Evolutionary conservation across 768 basidiomycete species (phyloP), one percentile per base, ranked within the genome.

Genomic region (Lactarius sanguifluus): DNA sequence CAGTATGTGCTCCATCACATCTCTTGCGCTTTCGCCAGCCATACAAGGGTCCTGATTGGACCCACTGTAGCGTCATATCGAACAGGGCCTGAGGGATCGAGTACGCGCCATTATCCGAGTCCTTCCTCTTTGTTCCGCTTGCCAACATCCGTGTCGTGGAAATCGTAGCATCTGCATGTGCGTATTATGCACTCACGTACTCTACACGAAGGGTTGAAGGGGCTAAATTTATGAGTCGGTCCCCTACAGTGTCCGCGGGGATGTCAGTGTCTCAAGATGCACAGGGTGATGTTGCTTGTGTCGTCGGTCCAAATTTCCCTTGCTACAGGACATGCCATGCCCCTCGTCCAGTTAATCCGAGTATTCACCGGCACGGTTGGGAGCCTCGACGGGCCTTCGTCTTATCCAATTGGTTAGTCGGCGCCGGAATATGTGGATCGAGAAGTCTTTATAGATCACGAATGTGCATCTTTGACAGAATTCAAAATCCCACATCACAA

Each of bases 81-180:
- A 38, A n/a, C 43, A n/a, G n/a, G n/a, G n/a, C n/a, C n/a, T n/a
- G n/a, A 66, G 65, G 65, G 15, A 66, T 66, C 7, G 57, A 66
- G 65, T 66, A 20, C 28, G 60, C 20, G 1, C 0, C 20, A 34
- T 20, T 57, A n/a, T 16, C 32, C 9, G 36, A 34, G 32, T 34
- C 9, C 32, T 30, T 30, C 10, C 2, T 30, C 3, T 30, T 30
- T 30, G 30, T 30, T 30, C 30, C 9, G 1, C n/a, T 18, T 47
- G 3, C 6, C 61, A 55, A 13, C 25, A 15, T 1, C 32, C 32
- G 32, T 9, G 1, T 34, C 30, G 8, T 56, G 32, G 5, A 23
- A 50, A 13, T 36, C 16, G 18, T 28, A 66, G 65, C 34, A 36
- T 66, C 43, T 61, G 65, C 55, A 28, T 66, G n/a, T 61, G 45